Conservation (phyloP, 2,329 filamentous ascomycete species). For the Diaporthe sp. region DNA sequence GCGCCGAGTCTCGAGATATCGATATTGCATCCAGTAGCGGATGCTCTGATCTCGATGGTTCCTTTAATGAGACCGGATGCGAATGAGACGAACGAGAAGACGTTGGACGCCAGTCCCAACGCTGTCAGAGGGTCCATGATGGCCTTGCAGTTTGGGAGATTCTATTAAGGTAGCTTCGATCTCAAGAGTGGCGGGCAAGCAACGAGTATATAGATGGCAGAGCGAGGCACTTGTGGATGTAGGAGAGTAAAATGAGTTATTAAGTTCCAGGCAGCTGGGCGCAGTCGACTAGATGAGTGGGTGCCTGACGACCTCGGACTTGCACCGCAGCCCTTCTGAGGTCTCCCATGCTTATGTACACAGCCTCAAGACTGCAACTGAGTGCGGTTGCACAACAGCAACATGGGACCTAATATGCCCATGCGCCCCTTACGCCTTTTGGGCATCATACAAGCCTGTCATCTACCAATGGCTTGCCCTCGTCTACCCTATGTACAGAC, state of each 20-base stretch:
- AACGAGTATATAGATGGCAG: accelerated
- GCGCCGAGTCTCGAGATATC: neutral
- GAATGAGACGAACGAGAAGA: neutral
- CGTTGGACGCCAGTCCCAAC: neutral
- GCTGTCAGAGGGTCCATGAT: neutral
- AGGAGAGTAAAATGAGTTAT: neutral
- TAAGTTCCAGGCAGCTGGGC: neutral
- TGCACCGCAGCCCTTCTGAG: neutral
- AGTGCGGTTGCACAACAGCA: no score
- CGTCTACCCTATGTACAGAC: no score
- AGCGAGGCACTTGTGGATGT: neutral
- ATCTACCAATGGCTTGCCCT: neutral
- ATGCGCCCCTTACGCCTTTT: no score
- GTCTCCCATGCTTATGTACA: neutral
- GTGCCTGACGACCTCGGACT: no score
- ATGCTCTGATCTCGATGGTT: neutral
- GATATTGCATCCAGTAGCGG: neutral
- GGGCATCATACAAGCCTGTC: no score
- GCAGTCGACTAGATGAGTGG: neutral
- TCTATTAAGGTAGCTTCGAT: neutral
- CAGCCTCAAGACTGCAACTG: no score
- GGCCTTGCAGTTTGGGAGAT: neutral
- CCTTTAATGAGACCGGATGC: neutral
- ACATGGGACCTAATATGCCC: no score
- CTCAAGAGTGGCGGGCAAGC: neutral